Base-by-base conservation (phyloP, 2,329 filamentous ascomycete genomes). In the Ophiostoma novo-ulmi region DNA sequence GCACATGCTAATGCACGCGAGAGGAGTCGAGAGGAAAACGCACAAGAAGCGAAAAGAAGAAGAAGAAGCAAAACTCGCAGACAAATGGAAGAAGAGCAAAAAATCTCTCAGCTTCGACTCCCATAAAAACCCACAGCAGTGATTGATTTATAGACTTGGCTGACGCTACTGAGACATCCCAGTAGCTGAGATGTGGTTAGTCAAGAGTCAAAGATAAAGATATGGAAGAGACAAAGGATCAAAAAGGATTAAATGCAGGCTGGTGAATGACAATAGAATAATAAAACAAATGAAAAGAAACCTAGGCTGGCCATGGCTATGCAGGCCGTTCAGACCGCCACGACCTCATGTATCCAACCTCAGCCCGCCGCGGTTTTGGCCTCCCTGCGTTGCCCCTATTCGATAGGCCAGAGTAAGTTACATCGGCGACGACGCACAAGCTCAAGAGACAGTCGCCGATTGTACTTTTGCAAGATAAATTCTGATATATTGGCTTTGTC, bases 1-100 rank as follows among this genome's bases (percentile, higher is more conserved):
- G 58, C 58, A 63, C 26, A 63, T 63, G 26, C 58, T 63, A 63
- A 63, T 63, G 58, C 58, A 63, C 58, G 14, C 58, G 26, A 63
- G 58, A 36, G 58, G 58, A 63, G 58, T 63, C 58, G 22, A 63
- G 26, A 63, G 26, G 26, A 26, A 63, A 63, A 31, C 58, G 17
- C 26, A 14, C 58, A 63, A 63, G 17, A 48, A 48, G 17, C 58
- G 11, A 7, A 17, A 63, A 14, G 11, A 63, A 63, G 13, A 11
- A 35, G 44, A 63, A 31, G n/a, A 58, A 58, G 52, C n/a, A 26
- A 58, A 58, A 48, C 17, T 31, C 44, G 5, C 44, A 48, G n/a
- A 58, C n/a, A 58, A 58, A 58, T 58, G 52, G 52, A 58, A 31
- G 52, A 58, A 58, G 22, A 58, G 10, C 22, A 11, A 63, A 36